phyloP scores from a whole-genome alignment of 2,329 filamentous ascomycete species.

The Monilinia fructigena region DNA sequence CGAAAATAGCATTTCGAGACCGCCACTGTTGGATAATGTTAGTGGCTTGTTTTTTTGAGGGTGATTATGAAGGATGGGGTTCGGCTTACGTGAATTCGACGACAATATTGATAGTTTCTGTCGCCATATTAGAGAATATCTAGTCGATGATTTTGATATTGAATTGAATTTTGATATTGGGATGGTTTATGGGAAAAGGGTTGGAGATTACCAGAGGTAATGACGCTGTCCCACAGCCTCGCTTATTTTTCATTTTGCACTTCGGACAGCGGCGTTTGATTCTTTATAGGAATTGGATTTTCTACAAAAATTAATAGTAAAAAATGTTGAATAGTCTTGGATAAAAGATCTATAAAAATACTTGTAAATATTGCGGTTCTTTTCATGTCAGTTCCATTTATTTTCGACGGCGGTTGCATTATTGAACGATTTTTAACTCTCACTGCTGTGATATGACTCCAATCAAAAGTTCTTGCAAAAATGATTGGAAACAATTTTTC shows the following conservation, averaged over 20 bases:
- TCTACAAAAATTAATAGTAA: neutral
- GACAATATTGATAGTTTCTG: slow-evolving; percentile 53
- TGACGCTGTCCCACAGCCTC: slow-evolving; percentile 9
- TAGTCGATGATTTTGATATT: neutral
- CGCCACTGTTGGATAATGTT: slow-evolving; percentile 59
- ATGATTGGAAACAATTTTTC: slow-evolving; percentile 14
- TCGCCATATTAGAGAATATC: slow-evolving; percentile 27
- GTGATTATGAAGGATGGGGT: neutral
- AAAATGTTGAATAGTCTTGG: neutral
- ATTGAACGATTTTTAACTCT: neutral
- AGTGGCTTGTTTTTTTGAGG: neutral
- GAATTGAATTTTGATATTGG: slow-evolving; percentile 3
- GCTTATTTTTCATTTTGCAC: slow-evolving; percentile 5
- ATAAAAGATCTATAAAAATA: neutral
- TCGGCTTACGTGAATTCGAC: slow-evolving; percentile 63
- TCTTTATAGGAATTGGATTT: neutral
- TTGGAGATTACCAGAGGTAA: neutral
- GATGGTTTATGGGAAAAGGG: neutral
- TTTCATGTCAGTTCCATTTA: neutral
- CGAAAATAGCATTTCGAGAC: slow-evolving; percentile 90
- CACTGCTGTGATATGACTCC: slow-evolving; percentile 3
- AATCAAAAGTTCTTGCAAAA: slow-evolving; percentile 21
- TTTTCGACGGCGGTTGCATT: neutral
- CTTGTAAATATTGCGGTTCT: neutral
- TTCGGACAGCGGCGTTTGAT: neutral